Percentiles rank a stretch among this genome's conserved stretches.
phyloP scores from a whole-genome alignment of 2,329 filamentous ascomycete species.

The Monosporascus sp. region DNA sequence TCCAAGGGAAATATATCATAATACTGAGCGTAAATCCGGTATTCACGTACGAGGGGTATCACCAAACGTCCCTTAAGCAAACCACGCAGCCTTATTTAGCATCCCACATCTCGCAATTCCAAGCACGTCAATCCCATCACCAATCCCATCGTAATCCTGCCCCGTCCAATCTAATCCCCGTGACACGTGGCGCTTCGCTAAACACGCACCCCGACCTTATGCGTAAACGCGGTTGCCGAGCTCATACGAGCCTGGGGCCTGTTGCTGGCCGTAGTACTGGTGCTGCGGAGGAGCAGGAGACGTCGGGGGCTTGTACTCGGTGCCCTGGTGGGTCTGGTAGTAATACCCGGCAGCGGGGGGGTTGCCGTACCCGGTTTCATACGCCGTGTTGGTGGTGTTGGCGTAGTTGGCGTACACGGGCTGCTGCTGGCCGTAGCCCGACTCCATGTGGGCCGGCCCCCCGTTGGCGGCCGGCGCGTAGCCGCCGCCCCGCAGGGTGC shows the following conservation, averaged over 20 bases:
- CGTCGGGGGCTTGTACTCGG: constrained; percentile 15
- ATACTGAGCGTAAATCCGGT: no score
- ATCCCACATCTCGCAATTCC: no score
- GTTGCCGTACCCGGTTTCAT: no score
- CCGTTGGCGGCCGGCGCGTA: constrained; percentile 12
- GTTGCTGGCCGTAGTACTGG: constrained; percentile 1
- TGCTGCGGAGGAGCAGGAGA: constrained; percentile 2
- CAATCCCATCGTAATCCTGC: no score
- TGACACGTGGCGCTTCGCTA: no score
- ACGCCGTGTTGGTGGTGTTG: no score
- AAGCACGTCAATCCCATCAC: no score
- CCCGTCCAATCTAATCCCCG: background rate
- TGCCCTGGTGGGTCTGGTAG: constrained; percentile 6
- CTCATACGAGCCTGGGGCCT: background rate
- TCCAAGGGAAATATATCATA: no score
- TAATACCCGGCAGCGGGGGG: background rate
- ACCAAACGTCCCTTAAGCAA: no score
- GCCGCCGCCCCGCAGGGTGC: constrained; percentile 13
- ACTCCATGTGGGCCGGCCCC: constrained; percentile 3
- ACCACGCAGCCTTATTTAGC: no score
- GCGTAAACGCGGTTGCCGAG: background rate
- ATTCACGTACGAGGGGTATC: no score
- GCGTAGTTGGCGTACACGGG: background rate
- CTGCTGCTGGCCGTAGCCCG: constrained; percentile 1
- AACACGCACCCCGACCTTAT: background rate